Evolutionary conservation across 768 basidiomycete genomes (phyloP), one percentile per base, ranked within the genome.

Genomic region (Tulasnella sp.): DNA sequence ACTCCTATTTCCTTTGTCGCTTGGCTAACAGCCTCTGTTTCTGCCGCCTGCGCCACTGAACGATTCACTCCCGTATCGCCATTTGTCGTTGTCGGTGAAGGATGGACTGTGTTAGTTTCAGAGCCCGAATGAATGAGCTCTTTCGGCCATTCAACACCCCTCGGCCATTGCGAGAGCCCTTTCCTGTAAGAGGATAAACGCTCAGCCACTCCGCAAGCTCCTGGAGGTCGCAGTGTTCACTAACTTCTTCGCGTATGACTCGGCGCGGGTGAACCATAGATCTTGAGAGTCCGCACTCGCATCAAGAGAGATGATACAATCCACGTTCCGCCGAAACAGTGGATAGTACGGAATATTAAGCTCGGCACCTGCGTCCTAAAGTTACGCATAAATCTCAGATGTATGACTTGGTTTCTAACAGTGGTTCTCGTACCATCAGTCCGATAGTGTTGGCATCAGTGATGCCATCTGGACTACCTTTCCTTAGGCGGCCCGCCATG

Each of bases 321-420:
- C 64, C n/a, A 68, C 66, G 31, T 65, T 58, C 5, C 69, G 59
- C 12, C 69, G 63, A 15, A 70, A 49, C 11, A 68, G 61, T 9
- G 66, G 68, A 29, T 67, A 63, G 50, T 68, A 70, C 3, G 67
- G 68, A 17, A 70, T 48, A 56, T 70, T 70, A 31, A 69, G 64
- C 41, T 65, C 49, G 45, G 66, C 66, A 22, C 70, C 70, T 4
- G 69, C 69, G 56, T 71, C 70, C 66, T 67, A 49, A 5, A 44
- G 15, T 5, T 38, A 38, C 34, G 12, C n/a, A 12, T 25, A 3
- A 25, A 7, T 21, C 8, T 59, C 45, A 49, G 48, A 38, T 38
- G 34, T 12, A 29, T 48, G 1, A n/a, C n/a, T 17, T 8, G 38
- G 19, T 8, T 15, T 49, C 27, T 22, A 22, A 15, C 1, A 49